phyloP scores from a whole-genome alignment of 306 rosid species.

The Vigna angularis region DNA sequence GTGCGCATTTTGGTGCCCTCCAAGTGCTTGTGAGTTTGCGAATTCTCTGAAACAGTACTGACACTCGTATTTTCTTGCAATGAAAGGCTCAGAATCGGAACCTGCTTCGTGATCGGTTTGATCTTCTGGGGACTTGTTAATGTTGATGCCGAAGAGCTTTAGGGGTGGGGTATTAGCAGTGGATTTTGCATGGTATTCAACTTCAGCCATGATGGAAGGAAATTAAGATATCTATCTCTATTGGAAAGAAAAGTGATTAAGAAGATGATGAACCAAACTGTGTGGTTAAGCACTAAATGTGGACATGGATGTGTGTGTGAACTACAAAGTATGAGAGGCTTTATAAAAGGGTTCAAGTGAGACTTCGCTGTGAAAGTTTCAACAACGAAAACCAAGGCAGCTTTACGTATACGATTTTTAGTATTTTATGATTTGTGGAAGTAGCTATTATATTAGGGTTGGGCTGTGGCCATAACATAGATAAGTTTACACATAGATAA shows the following conservation, averaged over 20 bases:
- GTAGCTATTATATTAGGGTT: neutral
- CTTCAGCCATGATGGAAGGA: constrained; percentile 40
- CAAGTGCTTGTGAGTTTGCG: constrained; percentile 67
- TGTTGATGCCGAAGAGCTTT: constrained; percentile 66
- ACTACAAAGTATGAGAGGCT: constrained; percentile 30
- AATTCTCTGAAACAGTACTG: constrained; percentile 61
- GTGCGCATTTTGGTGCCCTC: constrained; percentile 70
- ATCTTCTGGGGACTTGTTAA: constrained; percentile 27
- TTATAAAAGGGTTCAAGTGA: constrained; percentile 30
- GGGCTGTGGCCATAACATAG: neutral
- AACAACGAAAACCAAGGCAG: constrained; percentile 28
- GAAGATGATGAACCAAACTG: constrained; percentile 6
- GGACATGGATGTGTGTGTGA: constrained; percentile 15
- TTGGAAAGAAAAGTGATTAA: neutral
- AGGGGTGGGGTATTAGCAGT: constrained; percentile 14
- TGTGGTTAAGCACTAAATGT: neutral
- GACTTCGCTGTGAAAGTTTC: constrained; percentile 44
- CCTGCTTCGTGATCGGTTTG: neutral
- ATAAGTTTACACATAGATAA: too few relatives aligned
- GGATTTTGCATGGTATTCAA: constrained; percentile 40
- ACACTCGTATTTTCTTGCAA: constrained; percentile 54
- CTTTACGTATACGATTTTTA: neutral
- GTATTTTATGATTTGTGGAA: neutral
- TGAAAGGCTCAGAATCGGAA: constrained; percentile 3
- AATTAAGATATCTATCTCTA: too few relatives aligned